Evolutionary conservation across 176 grass and related monocot genomes (phyloP).

Genomic region (Alloteropsis semialata): DNA sequence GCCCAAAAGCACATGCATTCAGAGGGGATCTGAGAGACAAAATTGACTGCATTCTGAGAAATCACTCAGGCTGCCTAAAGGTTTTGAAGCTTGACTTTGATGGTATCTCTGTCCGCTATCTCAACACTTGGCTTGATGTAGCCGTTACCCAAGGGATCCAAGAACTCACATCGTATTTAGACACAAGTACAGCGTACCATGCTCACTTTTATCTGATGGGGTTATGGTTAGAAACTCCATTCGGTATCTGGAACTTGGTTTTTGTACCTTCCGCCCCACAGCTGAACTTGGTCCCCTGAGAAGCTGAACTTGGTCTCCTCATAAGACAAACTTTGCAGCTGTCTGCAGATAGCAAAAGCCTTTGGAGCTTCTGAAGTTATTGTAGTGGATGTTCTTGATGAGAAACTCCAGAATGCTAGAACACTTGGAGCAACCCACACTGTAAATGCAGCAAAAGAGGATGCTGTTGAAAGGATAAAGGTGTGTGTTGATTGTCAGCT

Average conservation of each 20-base stretch:
- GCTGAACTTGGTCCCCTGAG: background rate
- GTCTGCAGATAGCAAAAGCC: constrained; percentile 94
- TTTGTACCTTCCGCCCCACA: background rate
- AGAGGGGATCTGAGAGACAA: background rate
- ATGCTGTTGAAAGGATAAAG: constrained; percentile 93
- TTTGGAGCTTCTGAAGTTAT: constrained; percentile 97
- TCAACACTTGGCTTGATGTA: background rate
- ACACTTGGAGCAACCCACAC: constrained; percentile 85
- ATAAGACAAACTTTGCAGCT: constrained; percentile 51
- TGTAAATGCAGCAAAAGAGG: constrained; percentile 81
- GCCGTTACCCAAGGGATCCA: constrained; percentile 25
- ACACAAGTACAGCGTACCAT: background rate
- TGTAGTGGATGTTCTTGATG: constrained; percentile 87
- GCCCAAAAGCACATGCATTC: background rate
- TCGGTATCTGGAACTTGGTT: background rate
- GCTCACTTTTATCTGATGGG: background rate
- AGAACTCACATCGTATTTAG: background rate
- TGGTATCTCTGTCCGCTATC: background rate
- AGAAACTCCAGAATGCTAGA: constrained; percentile 90
- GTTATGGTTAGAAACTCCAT: background rate
- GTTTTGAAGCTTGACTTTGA: background rate
- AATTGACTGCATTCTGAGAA: background rate
- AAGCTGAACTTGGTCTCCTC: constrained; percentile 10
- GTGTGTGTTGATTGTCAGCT: constrained; percentile 26
- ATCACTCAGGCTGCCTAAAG: background rate